Evolutionary conservation across 2,329 filamentous ascomycete species (phyloP), one percentile per base, ranked within the genome.

Genomic region (Trichoderma guizhouense): DNA sequence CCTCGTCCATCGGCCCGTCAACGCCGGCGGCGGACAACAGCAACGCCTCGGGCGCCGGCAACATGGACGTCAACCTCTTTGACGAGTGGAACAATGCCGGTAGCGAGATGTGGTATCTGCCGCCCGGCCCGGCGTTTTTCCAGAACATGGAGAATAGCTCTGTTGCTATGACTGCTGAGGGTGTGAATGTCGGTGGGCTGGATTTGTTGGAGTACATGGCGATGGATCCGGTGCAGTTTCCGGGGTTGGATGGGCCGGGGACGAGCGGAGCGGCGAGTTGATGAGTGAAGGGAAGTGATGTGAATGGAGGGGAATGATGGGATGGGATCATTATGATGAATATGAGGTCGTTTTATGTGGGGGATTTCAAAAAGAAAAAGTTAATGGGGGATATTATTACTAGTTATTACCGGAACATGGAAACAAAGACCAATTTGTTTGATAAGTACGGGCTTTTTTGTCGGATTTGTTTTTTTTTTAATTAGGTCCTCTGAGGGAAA

Each of bases 121-220:
- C 89, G 0, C 84, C 89, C 0, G 89, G 89, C 0, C 84, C 89
- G 2, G 89, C 88, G 5, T 89, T 91, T 72, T 91, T 90, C 79
- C 88, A 91, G 76, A 91, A 90, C 77, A 85, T 90, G 76, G 87
- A 87, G 72, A 88, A 89, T 73, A 85, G 85, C 39, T 85, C 85
- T 7, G 88, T 91, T 11, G 88, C 88, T 57, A 91, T 91, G 87
- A 91, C 89, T 3, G 88, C 89, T 9, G 89, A 91, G 75, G 89
- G 89, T 32, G 87, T 91, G 64, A 91, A 91, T 75, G 87, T 92
- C 3, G 89, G 89, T 11, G 90, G 90, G 0, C 83, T 91, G 36
- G 90, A 92, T 77, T 77, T 92, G 75, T 84, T 92, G 15, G 90
- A 92, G 77, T 91, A 89, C 74, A 91, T 91, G 89, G 87, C 88